Percentiles rank a stretch among this genome's conserved stretches.
Evolutionary conservation across 2,329 filamentous ascomycete genomes (phyloP).

Genomic region (Lachnellula suecica): DNA sequence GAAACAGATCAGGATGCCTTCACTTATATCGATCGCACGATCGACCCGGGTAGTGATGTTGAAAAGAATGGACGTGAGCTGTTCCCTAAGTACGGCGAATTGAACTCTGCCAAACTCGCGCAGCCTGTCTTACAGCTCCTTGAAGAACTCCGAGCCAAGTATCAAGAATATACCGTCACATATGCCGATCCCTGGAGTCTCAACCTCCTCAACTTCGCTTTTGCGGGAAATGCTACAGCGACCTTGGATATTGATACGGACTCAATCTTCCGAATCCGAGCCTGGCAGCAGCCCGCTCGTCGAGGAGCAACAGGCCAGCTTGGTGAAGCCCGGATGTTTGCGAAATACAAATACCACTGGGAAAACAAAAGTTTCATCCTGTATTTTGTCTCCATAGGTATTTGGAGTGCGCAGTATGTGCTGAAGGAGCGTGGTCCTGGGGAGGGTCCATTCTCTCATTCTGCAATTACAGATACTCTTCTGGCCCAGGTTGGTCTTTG

Average conservation of each 20-base stretch:
- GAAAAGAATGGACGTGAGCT: neutral
- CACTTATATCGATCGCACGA: slow-evolving; percentile 7
- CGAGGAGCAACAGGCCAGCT: slow-evolving; percentile 1
- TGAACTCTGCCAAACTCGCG: slow-evolving; percentile 5
- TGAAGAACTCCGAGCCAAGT: slow-evolving; percentile 4
- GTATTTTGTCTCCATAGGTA: slow-evolving; percentile 3
- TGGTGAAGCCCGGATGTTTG: slow-evolving; percentile 4
- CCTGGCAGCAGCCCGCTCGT: slow-evolving; percentile 3
- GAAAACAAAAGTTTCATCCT: slow-evolving; percentile 3
- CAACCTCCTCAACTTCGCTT: slow-evolving; percentile 5
- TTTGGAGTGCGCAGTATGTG: slow-evolving; percentile 1
- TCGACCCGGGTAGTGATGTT: neutral
- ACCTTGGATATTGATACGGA: slow-evolving; percentile 5
- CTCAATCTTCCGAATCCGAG: slow-evolving; percentile 3
- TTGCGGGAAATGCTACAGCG: slow-evolving; percentile 3
- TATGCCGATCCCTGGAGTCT: slow-evolving; percentile 5
- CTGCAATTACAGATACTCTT: slow-evolving; percentile 1
- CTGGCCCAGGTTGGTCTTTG: slow-evolving; percentile 6
- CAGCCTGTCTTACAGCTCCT: slow-evolving; percentile 2
- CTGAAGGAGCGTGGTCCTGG: slow-evolving; percentile 4
- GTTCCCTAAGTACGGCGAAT: slow-evolving; percentile 3
- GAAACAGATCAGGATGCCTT: neutral
- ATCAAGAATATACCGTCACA: slow-evolving; percentile 7
- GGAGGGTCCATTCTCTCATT: slow-evolving; percentile 3
- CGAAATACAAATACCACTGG: slow-evolving; percentile 7